Percentiles rank a stretch among this genome's conserved stretches.
Conservation (phyloP, 805 yeast genomes). For the Pichia paraexigua region DNA sequence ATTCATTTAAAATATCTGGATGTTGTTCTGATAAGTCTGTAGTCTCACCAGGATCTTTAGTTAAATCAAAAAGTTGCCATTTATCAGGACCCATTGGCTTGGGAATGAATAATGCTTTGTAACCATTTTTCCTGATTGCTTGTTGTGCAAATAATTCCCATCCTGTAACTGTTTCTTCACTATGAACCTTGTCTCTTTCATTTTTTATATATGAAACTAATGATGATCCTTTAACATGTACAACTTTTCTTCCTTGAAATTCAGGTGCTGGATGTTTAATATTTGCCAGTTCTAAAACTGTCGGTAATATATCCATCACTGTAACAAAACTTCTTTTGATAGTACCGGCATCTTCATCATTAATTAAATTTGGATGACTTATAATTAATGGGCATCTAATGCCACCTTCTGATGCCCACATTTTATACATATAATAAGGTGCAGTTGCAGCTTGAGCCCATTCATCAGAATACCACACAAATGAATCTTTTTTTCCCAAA, state of each 20-base stretch:
- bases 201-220: constrained; percentile 34
- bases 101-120: constrained; percentile 42
- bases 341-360: constrained; percentile 19
- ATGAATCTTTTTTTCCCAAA: constrained; percentile 41
- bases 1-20: constrained; percentile 32
- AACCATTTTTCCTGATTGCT: constrained; percentile 43
- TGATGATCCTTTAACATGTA: constrained; percentile 37
- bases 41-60: constrained; percentile 40
- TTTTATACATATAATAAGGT: constrained; percentile 45
- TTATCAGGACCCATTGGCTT: constrained; percentile 40
- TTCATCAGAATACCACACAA: constrained; percentile 45
- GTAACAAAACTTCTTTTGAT: constrained; percentile 38
- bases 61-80: constrained; percentile 42
- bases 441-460: constrained; percentile 62
- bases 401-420: constrained; percentile 56
- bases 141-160: constrained; percentile 55
- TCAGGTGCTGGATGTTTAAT: constrained; percentile 33
- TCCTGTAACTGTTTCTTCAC: constrained; percentile 39
- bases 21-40: constrained; percentile 32
- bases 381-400: constrained; percentile 48
- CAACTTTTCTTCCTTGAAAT: constrained; percentile 38
- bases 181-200: constrained; percentile 27
- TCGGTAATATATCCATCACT: constrained; percentile 55
- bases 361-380: constrained; percentile 30
- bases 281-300: constrained; percentile 43